phyloP scores from a whole-genome alignment of 2,329 filamentous ascomycete genomes.

The Alternaria viburni region DNA sequence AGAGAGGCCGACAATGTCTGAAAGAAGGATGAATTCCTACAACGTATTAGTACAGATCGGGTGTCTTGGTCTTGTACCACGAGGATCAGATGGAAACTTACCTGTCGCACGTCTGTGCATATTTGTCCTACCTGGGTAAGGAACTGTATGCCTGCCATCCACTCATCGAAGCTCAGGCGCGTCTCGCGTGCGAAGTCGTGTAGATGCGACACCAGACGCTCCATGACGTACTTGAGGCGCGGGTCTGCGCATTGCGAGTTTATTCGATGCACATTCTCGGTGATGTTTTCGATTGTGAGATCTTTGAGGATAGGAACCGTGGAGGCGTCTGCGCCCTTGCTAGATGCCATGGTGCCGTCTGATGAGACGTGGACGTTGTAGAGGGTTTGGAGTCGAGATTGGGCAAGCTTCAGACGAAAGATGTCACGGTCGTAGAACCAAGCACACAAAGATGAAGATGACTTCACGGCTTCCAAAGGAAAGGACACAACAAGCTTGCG shows the following conservation, averaged over 20 bases:
- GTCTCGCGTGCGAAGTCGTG: conserved; percentile 86
- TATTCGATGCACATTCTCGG: conserved; percentile 74
- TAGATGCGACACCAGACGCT: conserved; percentile 75
- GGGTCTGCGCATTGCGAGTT: conserved; percentile 72
- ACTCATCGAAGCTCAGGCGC: conserved; percentile 75
- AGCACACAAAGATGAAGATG: not conserved
- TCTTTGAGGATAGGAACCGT: conserved; percentile 57
- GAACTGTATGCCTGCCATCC: conserved; percentile 77
- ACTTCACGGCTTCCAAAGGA: not conserved
- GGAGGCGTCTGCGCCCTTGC: conserved; percentile 1
- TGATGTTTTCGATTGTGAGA: conserved; percentile 80
- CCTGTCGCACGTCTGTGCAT: conserved; percentile 74
- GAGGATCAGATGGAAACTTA: conserved; percentile 37
- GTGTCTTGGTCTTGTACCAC: not conserved
- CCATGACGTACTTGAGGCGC: conserved; percentile 74
- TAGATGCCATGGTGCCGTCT: conserved; percentile 2
- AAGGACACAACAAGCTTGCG: not conserved
- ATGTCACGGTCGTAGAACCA: not conserved
- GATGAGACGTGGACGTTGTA: not conserved
- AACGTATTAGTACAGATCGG: not conserved
- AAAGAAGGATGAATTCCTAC: conserved; percentile 81
- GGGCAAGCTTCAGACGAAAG: not conserved
- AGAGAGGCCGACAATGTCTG: conserved; percentile 78
- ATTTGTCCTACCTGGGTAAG: conserved; percentile 76
- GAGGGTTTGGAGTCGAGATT: not conserved